Percentiles rank a stretch among this genome's conserved stretches.
phyloP scores from a whole-genome alignment of 1,284 basidiomycete species.

The Fomitopsis schrenkii region DNA sequence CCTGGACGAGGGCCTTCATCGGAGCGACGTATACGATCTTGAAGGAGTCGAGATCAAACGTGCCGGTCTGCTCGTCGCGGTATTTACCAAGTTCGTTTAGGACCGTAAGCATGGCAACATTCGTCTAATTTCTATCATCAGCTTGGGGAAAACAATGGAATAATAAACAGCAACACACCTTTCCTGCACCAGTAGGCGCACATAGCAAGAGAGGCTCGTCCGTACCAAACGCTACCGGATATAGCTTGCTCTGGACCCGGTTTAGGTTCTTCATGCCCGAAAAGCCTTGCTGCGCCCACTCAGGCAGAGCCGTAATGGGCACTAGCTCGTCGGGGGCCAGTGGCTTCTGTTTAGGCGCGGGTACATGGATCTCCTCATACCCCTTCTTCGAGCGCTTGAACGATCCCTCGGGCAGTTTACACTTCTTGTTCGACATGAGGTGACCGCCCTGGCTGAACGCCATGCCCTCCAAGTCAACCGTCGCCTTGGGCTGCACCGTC shows the following conservation, averaged over 20 bases:
- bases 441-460: slow-evolving; percentile 95
- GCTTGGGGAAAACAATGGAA: neutral
- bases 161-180: slow-evolving; percentile 49
- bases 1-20: slow-evolving; percentile 98
- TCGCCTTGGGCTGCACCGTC: slow-evolving; percentile 81
- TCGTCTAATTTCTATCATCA: slow-evolving; percentile 60
- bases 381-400: slow-evolving; percentile 97
- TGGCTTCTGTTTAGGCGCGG: slow-evolving; percentile 83
- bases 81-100: slow-evolving; percentile 86
- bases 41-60: slow-evolving; percentile 89
- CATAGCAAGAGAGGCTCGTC: slow-evolving; percentile 96
- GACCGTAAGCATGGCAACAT: slow-evolving; percentile 95
- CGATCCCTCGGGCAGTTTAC: slow-evolving; percentile 94
- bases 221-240: slow-evolving; percentile 89
- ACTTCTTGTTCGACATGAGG: slow-evolving; percentile 98
- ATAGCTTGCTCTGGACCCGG: slow-evolving; percentile 91
- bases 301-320: slow-evolving; percentile 71
- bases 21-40: slow-evolving; percentile 99
- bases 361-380: slow-evolving; percentile 98
- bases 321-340: slow-evolving; percentile 71
- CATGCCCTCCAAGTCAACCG: slow-evolving; percentile 92
- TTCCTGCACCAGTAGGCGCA: slow-evolving; percentile 98
- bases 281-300: slow-evolving; percentile 89
- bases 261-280: slow-evolving; percentile 79
- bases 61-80: slow-evolving; percentile 78